Conservation (phyloP, 2,329 filamentous ascomycete species). For the Dactylella cylindrospora region DNA sequence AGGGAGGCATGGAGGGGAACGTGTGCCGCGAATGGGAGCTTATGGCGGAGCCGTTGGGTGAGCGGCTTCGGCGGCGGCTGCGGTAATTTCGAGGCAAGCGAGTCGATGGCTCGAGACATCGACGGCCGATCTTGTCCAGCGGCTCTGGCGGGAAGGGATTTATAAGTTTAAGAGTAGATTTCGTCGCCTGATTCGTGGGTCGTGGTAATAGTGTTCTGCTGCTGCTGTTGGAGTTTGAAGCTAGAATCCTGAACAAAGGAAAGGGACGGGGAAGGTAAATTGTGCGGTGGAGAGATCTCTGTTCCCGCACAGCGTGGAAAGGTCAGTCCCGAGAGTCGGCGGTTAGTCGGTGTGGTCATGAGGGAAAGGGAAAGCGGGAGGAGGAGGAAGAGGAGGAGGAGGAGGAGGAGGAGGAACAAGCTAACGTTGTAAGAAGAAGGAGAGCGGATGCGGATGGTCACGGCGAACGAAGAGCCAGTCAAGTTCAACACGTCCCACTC, state of each 20-base stretch:
- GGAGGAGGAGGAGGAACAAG: background rate
- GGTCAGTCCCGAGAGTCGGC: too few relatives aligned
- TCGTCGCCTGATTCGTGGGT: too few relatives aligned
- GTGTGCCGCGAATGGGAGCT: conserved; percentile 30
- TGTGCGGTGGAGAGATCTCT: too few relatives aligned
- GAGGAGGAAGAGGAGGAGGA: background rate
- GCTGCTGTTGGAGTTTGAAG: background rate
- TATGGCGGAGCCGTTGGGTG: conserved; percentile 27
- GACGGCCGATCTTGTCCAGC: conserved; percentile 10
- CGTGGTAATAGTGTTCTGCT: too few relatives aligned
- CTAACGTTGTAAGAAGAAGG: too few relatives aligned
- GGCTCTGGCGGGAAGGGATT: too few relatives aligned
- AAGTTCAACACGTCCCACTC: too few relatives aligned
- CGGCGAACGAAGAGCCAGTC: too few relatives aligned
- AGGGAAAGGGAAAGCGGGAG: background rate
- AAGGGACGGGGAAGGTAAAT: background rate
- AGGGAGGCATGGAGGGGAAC: conserved; percentile 37
- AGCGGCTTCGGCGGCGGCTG: conserved; percentile 26
- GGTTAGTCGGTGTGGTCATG: too few relatives aligned
- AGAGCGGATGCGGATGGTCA: too few relatives aligned
- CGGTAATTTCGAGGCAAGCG: conserved; percentile 38
- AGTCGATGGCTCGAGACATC: conserved; percentile 39
- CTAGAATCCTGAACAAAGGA: background rate
- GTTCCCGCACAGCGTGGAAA: too few relatives aligned
- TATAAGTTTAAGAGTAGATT: too few relatives aligned